These are phyloP conservation scores for Beauveria rudraprayagi DNA, from an alignment of 2,329 filamentous ascomycete species.

Conservation along the genomic window DNA sequence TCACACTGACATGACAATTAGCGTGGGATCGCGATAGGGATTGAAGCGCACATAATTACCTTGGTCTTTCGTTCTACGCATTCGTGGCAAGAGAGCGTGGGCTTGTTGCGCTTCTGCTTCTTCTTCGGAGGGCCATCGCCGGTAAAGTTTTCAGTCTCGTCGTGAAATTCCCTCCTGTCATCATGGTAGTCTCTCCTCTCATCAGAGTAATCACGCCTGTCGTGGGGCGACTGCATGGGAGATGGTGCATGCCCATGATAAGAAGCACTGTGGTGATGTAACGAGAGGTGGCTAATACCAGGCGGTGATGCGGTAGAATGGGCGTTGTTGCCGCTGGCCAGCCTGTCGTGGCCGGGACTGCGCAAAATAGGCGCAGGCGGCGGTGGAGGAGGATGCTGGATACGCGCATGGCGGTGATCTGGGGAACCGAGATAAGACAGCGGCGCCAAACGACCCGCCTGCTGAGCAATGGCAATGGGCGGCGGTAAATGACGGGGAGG, in stretches of 20 bases:
- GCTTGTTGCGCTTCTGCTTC: slow-evolving; percentile 80
- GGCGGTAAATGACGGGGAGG: slow-evolving; percentile 10
- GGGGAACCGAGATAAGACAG: slow-evolving; percentile 5
- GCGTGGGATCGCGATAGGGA: neutral
- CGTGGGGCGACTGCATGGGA: slow-evolving; percentile 1
- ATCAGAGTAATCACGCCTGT: slow-evolving; percentile 2
- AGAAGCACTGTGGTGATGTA: slow-evolving; percentile 1
- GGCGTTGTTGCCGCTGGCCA: neutral
- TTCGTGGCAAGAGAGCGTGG: slow-evolving; percentile 69
- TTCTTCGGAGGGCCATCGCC: slow-evolving; percentile 45
- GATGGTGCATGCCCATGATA: slow-evolving; percentile 5
- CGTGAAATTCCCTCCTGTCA: slow-evolving; percentile 5
- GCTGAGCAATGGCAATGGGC: slow-evolving; percentile 9
- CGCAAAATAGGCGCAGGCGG: slow-evolving; percentile 2
- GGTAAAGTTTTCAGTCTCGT: slow-evolving; percentile 8
- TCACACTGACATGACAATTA: slow-evolving; percentile 51
- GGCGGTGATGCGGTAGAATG: slow-evolving; percentile 6
- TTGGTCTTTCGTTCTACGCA: slow-evolving; percentile 80
- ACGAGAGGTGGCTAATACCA: neutral
- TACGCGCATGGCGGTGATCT: neutral
- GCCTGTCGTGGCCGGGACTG: slow-evolving; percentile 6
- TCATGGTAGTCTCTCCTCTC: slow-evolving; percentile 6
- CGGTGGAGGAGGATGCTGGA: slow-evolving; percentile 1
- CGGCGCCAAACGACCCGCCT: slow-evolving; percentile 10
- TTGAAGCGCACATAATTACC: slow-evolving; percentile 32